Conservation (phyloP, 352 stramenopile species). For the Thalassiosira mediterranea region DNA sequence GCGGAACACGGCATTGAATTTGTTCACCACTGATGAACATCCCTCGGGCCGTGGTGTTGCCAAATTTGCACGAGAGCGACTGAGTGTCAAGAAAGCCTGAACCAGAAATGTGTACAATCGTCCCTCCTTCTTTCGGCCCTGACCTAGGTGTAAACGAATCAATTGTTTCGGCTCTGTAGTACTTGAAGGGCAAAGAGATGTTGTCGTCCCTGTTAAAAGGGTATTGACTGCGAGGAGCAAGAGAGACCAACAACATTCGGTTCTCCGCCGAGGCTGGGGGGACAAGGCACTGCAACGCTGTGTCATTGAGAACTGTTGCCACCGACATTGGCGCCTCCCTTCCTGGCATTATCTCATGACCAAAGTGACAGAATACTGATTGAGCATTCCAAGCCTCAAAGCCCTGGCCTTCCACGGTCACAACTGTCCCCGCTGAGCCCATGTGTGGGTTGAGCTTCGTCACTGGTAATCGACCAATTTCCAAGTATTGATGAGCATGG, state of each 20-base stretch:
- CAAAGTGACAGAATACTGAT: conserved; percentile 28
- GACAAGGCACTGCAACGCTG: conserved; percentile 7
- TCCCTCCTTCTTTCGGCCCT: conserved; percentile 21
- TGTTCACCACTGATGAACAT: conserved; percentile 3
- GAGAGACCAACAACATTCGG: background rate
- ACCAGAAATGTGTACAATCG: conserved; percentile 15
- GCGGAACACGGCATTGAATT: conserved; percentile 17
- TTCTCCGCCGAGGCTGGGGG: background rate
- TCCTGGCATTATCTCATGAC: background rate
- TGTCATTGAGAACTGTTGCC: conserved; percentile 20
- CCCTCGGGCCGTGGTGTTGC: background rate
- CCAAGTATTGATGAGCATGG: background rate
- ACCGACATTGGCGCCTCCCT: no score
- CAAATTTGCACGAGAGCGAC: conserved; percentile 22
- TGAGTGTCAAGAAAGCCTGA: conserved; percentile 14
- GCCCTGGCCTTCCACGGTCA: conserved; percentile 15
- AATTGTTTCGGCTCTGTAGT: conserved; percentile 20
- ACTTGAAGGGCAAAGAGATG: background rate
- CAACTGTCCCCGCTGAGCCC: conserved; percentile 6
- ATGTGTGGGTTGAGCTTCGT: conserved; percentile 12
- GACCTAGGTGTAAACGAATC: conserved; percentile 12
- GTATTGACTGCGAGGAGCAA: conserved; percentile 17
- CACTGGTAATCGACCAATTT: background rate
- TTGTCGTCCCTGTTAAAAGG: background rate
- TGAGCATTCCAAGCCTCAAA: conserved; percentile 14